Base-by-base conservation (phyloP, 2,329 filamentous ascomycete genomes). In the Emmonsiellopsis sp. region DNA sequence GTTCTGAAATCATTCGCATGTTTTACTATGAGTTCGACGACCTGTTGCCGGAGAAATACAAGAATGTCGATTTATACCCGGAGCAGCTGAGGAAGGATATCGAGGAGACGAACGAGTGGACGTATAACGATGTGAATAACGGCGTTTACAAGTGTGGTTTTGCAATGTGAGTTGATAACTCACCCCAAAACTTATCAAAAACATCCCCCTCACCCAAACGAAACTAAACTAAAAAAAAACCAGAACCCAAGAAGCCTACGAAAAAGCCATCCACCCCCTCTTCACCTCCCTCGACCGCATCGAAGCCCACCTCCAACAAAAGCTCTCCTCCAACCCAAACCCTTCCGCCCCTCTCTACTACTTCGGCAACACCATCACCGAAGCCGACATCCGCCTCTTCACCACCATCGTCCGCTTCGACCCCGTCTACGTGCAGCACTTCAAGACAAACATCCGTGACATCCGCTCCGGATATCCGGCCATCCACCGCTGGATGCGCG, bases 1-100 rank as follows among this genome's bases (percentile, higher is more conserved):
- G 86, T 69, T 84, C 85, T 60, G 91, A 96, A 74, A 95, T 96
- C 67, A 84, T 95, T 68, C 84, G 91, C 65, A 95, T 95, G 87
- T 76, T 96, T 57, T 87, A 87, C 66, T 79, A 78, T 42, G 87
- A 83, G 68, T 97, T 97, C 66, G 84, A 97, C 68, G 78, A 81
- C 58, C 65, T 88, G 37, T 67, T 91, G 27, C 78, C 79, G 0
- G 74, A 78, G 2, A 68, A 84, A 64, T 79, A 81, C 66, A 78
- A 78, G 55, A 69, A 71, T 2, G 66, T 91, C 5, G 80, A 85
- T 45, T 76, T 91, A 42, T 87, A 87, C 67, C 89, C 90, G 0
- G 66, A 78, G 43, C 63, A 75, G 0, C 73, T 94, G n/a, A 77
- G 77, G 43, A 62, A 62, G 42, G 68, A 85, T 49, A 95, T 96